Evolutionary conservation across 768 basidiomycete genomes (phyloP), one percentile per base, ranked within the genome.

Genomic region (Tephrocybe rancida): DNA sequence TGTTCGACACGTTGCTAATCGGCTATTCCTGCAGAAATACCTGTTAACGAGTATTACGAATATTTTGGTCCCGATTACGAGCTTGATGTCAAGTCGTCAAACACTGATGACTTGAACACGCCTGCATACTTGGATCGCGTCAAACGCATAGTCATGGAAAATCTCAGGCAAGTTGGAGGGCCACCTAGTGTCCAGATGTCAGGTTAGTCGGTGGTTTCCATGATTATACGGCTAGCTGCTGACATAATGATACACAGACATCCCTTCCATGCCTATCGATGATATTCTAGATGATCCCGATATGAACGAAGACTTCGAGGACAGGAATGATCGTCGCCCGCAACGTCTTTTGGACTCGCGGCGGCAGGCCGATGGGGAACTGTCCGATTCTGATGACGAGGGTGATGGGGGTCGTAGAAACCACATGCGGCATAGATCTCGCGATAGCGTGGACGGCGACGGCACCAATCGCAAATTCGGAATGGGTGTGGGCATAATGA

Each of bases 31-130:
- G 8, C 18, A 53, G 96, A 92, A 66, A 96, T 99, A 49, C 97
- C 97, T 2, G 88, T 95, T 58, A 99, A 98, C 64, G 97, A 99
- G 72, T 99, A 98, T 73, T 98, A 95, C 65, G 96, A 98, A 66
- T 98, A 98, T 70, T 98, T 98, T 69, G 97, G 97, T 0, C 97
- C 97, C 2, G 93, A 96, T 64, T 98, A 98, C 64, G 85, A 95
- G 67, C 81, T 99, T 27, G 93, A 99, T 66, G 97, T 99, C 25
- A 92, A 88, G 63, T 75, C 93, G 11, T 95, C 92, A 11, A 99
- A 98, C 67, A 90, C 93, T 55, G 95, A 97, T 60, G 96, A 99
- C 65, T 74, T 96, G 74, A 99, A 99, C 66, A 91, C 92, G 3
- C 84, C 83, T 4, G 90, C 91, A 55, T 99, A 98, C 70, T 78